Percentiles rank a stretch among this genome's conserved stretches.
phyloP scores from a whole-genome alignment of 2,329 filamentous ascomycete species.

The Pestalotiopsis sp. region DNA sequence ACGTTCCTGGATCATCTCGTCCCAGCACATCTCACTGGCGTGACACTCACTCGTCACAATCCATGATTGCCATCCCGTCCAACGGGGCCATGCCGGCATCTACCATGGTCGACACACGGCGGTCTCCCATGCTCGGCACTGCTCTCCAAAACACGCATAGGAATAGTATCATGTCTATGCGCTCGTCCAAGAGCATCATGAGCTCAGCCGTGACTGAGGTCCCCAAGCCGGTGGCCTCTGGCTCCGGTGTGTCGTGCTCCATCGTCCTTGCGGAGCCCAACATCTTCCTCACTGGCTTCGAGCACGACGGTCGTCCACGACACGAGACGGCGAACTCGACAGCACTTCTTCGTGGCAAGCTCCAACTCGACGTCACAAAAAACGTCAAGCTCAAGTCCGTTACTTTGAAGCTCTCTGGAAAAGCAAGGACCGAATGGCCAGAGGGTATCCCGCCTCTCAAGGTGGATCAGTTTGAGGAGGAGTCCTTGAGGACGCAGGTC shows the following conservation, averaged over 20 bases:
- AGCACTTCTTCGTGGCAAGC: slow-evolving; percentile 80
- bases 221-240: slow-evolving; percentile 76
- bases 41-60: slow-evolving; percentile 3
- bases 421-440: slow-evolving; percentile 91
- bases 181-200: slow-evolving; percentile 51
- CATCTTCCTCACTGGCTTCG: slow-evolving; percentile 77
- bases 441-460: slow-evolving; percentile 92
- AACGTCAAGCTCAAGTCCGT: slow-evolving; percentile 92
- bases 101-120: slow-evolving; percentile 32
- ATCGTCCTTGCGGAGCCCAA: slow-evolving; percentile 80
- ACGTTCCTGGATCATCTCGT: slow-evolving; percentile 14
- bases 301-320: slow-evolving; percentile 63
- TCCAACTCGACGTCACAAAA: slow-evolving; percentile 83
- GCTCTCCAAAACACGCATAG: slow-evolving; percentile 37
- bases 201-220: slow-evolving; percentile 55
- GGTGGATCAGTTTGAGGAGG: slow-evolving; percentile 79
- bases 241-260: slow-evolving; percentile 73
- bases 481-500: slow-evolving; percentile 84
- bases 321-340: slow-evolving; percentile 64
- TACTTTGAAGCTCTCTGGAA: slow-evolving; percentile 82
- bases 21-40: slow-evolving; percentile 14
- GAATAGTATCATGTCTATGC: slow-evolving; percentile 53
- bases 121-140: slow-evolving; percentile 23
- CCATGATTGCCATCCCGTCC: slow-evolving; percentile 25
- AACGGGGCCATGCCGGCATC: slow-evolving; percentile 20